Base-by-base conservation (phyloP, 352 stramenopile genomes). In the Pythium pyrilobum region DNA sequence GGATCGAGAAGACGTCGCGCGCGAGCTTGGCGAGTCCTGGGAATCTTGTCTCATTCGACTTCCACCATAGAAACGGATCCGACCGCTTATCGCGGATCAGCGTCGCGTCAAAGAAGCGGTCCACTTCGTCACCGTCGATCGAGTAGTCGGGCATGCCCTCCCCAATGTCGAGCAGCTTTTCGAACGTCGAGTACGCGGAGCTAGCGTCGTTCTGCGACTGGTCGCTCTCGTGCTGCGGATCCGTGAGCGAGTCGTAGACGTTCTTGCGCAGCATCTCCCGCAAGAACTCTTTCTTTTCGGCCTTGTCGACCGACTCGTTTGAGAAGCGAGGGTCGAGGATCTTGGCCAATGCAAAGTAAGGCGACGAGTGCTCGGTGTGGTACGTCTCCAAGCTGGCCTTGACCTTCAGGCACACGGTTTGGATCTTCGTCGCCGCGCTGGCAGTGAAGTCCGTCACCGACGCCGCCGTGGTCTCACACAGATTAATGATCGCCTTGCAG, bases 51-150 rank as follows among this genome's bases (percentile, higher is more conserved):
- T 85, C 79, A 55, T 90, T 90, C 38, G 79, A 90, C 56, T 87
- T 90, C 79, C 79, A 90, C 79, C 79, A 90, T 49, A 90, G 48
- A 41, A 90, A 86, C 49, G 79, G 79, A 41, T 90, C 79, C 11
- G 79, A 90, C 13, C 77, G 73, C 56, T 90, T 90, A 63, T 90
- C 79, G 8, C 79, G 77, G 52, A 90, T 83, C 25, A 90, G 69
- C 33, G 79, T 90, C 8, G 79, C 79, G 24, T 90, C 79, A 23
- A 90, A 90, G 62, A 90, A 90, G n/a, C 79, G 74, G 52, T 90
- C 79, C 4, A 90, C 79, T 34, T 90, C 79, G 32, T 90, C 79
- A 1, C 79, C 79, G 51, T 88, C 79, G 32, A 90, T 85, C 4
- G 79, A 65, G 59, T 90, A 88, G 41, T 90, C 79, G 4, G 79